Evolutionary conservation across 2,329 filamentous ascomycete species (phyloP), one percentile per base, ranked within the genome.

Genomic region (Escovopsis sp.): DNA sequence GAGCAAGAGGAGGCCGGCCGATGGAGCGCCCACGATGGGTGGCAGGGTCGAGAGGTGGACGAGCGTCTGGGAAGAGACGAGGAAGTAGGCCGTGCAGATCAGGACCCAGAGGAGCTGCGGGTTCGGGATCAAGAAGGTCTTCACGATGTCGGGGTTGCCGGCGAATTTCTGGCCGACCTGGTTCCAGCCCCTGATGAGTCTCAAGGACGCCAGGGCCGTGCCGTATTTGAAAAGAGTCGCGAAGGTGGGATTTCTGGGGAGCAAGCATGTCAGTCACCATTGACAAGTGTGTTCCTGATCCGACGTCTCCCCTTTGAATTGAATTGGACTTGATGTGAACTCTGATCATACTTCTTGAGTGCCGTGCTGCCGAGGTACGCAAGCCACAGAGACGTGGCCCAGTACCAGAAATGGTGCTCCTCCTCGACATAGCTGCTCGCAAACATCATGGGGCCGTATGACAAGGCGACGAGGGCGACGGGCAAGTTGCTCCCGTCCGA

Each of bases 351-450:
- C 63, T 56, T 57, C 38, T 50, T 52, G 31, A 63, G 58, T 48
- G 60, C 57, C 44, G 62, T 66, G 29, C 70, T 43, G 23, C 62
- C 64, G 11, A 79, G 57, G 21, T 66, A 61, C 2, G 63, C 57
- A 23, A 80, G 51, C 82, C 82, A 92, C 6, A 73, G 70, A 0
- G 79, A 76, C 0, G 79, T 71, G 2, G 74, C 60, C 86, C 88
- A 96, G 58, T 98, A 96, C 90, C 90, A 98, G 53, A 94, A 94
- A 45, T 96, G 85, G 34, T 98, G 90, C 55, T 98, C 90, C 58
- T 98, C 90, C 56, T 98, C 90, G 2, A 98, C 85, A 54, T 90
- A 98, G 50, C 87, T 96, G 53, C 84, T 94, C 9, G 87, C 88
- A 58, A 96, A 96, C 87, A 96, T 96, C 75, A 94, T 92, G 27